Conservation (phyloP, 1,284 basidiomycete species). For the Neotropicomus parvogracilis region DNA sequence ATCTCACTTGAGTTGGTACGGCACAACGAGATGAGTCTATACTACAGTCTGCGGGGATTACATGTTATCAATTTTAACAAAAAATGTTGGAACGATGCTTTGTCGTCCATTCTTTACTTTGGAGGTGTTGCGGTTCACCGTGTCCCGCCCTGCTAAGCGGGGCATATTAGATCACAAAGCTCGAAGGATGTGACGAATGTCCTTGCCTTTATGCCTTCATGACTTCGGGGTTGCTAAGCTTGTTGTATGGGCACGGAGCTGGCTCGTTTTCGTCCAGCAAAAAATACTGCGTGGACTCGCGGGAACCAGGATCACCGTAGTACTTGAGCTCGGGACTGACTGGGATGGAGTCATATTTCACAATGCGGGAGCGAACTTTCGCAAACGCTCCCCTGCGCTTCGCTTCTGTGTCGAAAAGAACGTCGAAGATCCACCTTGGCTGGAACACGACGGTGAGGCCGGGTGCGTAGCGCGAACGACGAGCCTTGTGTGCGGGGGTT, state of each 20-base stretch:
- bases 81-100: too few relatives aligned
- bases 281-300: background rate
- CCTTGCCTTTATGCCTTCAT: background rate
- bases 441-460: background rate
- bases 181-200: background rate
- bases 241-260: background rate
- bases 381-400: background rate
- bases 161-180: background rate
- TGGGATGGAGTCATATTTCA: background rate
- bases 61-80: too few relatives aligned
- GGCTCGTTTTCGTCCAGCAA: constrained; percentile 2
- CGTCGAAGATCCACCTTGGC: constrained; percentile 1
- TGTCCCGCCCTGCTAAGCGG: too few relatives aligned
- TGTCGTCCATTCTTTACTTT: background rate
- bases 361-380: background rate
- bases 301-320: background rate
- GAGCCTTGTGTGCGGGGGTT: background rate
- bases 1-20: too few relatives aligned
- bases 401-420: background rate
- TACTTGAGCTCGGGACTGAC: constrained; percentile 1
- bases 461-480: background rate
- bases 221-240: background rate
- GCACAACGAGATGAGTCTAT: too few relatives aligned
- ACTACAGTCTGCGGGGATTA: too few relatives aligned
- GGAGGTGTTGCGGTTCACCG: background rate